Base-by-base conservation (phyloP, 2,329 filamentous ascomycete genomes). In the Aspergillus alliaceus region DNA sequence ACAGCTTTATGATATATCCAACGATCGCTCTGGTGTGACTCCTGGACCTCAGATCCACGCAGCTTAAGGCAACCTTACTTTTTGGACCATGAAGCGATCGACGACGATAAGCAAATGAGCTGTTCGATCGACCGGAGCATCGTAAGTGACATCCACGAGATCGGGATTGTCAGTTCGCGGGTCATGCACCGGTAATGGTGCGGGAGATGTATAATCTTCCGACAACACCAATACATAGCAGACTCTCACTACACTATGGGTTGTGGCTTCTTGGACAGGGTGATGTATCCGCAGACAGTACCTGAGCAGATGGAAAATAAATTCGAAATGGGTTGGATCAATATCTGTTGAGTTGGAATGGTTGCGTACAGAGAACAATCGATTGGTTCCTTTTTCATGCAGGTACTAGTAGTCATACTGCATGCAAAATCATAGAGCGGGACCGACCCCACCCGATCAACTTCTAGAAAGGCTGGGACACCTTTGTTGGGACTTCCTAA, bases 131-230 rank as follows among this genome's bases (percentile, higher is more conserved):
- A 56, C 53, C 57, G 57, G 51, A 53, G 32, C 31, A n/a, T 22
- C 18, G 51, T 46, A 37, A 35, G 2, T 51, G 56, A 55, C 52
- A 44, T 35, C 52, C 57, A 56, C 53, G 53, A 48, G 57, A 59
- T 59, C 57, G 57, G 49, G 8, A 12, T 20, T 25, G 29, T 12
- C 18, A 15, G 27, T 50, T 47, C 24, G 25, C 44, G 24, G 15
- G 31, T 59, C 53, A 59, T 59, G 57, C n/a, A 48, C 51, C n/a
- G n/a, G n/a, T n/a, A n/a, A 59, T 53, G 31, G 32, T 34, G 53
- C 53, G 53, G 39, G 12, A 32, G 51, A 53, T n/a, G 18, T 47
- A 47, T 47, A 25, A 46, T n/a, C 7, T 44, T 27, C 5, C 24
- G 12, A n/a, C 12, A n/a, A 15, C 12, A 11, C 18, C 40, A 2